Percentiles rank a stretch among this genome's conserved stretches.
Conservation (phyloP, 345 rosid species). For the Populus tremula region DNA sequence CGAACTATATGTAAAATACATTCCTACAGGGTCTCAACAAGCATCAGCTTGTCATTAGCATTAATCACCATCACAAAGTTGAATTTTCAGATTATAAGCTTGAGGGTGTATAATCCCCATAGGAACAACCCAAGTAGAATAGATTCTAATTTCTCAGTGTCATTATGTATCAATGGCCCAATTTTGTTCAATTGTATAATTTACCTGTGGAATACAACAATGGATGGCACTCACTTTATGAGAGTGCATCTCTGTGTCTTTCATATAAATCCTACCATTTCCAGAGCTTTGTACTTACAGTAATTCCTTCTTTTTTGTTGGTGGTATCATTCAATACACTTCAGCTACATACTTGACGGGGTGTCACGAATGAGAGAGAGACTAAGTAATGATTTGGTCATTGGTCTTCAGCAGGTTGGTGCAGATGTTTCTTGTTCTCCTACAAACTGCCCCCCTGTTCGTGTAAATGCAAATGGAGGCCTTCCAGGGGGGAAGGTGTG, state of each 20-base stretch:
- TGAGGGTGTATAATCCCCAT: background rate
- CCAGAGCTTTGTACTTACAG: background rate
- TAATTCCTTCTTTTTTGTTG: background rate
- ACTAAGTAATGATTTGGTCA: conserved; percentile 85
- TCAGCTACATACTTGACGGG: conserved; percentile 89
- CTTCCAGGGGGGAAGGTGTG: conserved; percentile 93
- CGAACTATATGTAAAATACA: background rate
- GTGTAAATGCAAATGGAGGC: conserved; percentile 73
- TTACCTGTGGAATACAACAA: background rate
- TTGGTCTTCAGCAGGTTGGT: conserved; percentile 91
- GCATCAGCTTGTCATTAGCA: background rate
- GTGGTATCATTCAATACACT: background rate
- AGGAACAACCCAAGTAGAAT: background rate
- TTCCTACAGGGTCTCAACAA: background rate
- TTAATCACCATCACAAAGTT: background rate
- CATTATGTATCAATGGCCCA: background rate
- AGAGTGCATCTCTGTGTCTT: background rate
- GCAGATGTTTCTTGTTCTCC: conserved; percentile 70
- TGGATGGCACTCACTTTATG: background rate
- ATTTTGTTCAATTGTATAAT: background rate
- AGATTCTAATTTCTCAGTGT: background rate
- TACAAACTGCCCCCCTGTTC: conserved; percentile 89
- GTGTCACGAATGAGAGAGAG: conserved; percentile 97
- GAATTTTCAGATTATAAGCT: background rate
- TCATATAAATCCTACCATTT: background rate